phyloP scores from a whole-genome alignment of 805 yeast genomes.

The Ogataea salicorniae region DNA sequence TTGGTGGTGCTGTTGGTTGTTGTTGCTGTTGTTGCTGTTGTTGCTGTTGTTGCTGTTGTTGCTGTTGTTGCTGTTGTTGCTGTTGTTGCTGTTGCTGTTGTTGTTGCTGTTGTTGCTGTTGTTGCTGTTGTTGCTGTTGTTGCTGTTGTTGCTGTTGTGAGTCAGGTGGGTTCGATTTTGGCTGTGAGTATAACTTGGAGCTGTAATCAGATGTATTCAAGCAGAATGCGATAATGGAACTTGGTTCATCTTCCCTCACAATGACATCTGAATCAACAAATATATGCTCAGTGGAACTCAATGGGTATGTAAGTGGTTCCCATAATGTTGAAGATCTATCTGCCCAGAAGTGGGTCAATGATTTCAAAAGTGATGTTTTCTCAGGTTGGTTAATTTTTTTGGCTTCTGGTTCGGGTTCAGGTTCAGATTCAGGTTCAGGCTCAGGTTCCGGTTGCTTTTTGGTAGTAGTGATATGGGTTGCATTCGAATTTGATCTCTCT shows the following conservation, averaged over 20 bases:
- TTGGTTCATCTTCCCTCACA: constrained; percentile 94
- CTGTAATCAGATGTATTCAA: constrained; percentile 78
- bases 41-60: too few relatives aligned
- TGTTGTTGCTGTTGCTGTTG: background rate
- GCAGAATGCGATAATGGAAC: constrained; percentile 90
- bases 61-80: constrained; percentile 19
- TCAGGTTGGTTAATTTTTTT: constrained; percentile 46
- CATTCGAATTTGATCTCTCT: background rate
- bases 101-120: background rate
- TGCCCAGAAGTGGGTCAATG: constrained; percentile 92
- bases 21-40: background rate
- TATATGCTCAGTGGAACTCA: constrained; percentile 76
- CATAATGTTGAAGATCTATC: constrained; percentile 93
- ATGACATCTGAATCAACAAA: constrained; percentile 92
- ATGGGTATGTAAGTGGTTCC: constrained; percentile 87
- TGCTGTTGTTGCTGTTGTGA: constrained; percentile 23
- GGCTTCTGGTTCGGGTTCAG: constrained; percentile 3
- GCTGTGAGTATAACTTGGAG: constrained; percentile 32
- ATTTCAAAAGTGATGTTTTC: constrained; percentile 70
- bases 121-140: background rate
- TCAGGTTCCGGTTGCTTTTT: background rate
- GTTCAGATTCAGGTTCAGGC: background rate
- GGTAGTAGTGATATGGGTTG: background rate
- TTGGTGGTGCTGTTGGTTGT: background rate
- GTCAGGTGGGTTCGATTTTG: background rate